Percentiles rank a stretch among this genome's conserved stretches.
phyloP scores from a whole-genome alignment of 768 basidiomycete species.

The Suillus plorans region DNA sequence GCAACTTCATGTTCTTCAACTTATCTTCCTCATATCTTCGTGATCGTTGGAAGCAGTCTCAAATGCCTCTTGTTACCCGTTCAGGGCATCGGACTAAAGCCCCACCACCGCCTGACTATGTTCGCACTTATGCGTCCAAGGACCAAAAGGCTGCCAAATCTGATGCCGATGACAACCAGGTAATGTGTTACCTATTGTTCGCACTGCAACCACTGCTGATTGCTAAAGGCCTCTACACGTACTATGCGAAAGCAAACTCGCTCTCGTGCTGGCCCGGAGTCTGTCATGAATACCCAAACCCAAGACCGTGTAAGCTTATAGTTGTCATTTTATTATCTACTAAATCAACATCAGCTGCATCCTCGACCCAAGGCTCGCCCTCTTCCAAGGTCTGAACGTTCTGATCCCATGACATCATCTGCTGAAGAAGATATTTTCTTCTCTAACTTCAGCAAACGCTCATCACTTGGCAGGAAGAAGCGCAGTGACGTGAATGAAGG shows the following conservation, averaged over 20 bases:
- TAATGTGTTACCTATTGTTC: not conserved
- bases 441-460: not conserved
- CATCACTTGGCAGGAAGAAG: not conserved
- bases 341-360: not conserved
- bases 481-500: not conserved
- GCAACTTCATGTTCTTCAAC: conserved; percentile 1
- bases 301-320: not conserved
- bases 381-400: not conserved
- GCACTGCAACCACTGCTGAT: not conserved
- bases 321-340: not conserved
- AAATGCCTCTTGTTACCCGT: not conserved
- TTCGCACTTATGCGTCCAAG: not conserved
- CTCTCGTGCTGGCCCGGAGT: not conserved
- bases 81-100: not conserved
- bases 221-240: not conserved
- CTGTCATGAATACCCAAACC: not conserved
- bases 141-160: not conserved
- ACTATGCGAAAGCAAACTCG: not conserved
- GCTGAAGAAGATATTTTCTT: not conserved
- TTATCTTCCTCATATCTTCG: not conserved
- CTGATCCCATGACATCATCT: not conserved
- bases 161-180: not conserved
- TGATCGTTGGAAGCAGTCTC: not conserved
- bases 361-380: not conserved
- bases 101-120: not conserved